Evolutionary conservation across 805 yeast genomes (phyloP).

Genomic region (Lipomyces spencermartinsiae): DNA sequence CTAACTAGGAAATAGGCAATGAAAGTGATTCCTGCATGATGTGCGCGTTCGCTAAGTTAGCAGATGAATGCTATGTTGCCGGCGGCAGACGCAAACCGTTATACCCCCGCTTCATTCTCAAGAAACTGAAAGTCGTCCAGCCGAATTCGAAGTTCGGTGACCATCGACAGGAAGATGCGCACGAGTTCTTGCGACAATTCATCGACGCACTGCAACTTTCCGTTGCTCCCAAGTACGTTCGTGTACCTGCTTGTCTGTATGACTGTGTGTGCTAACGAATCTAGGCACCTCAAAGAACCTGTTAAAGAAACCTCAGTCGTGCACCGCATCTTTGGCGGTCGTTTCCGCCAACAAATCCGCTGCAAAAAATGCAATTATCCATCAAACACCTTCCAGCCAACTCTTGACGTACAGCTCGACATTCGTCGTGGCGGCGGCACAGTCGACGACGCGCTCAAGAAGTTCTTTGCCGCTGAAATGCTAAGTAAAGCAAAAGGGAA

Average conservation of each 20-base stretch:
- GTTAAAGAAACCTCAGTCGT: conserved; percentile 63
- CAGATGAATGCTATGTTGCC: conserved; percentile 32
- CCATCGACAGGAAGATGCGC: conserved; percentile 84
- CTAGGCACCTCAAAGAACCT: conserved; percentile 27
- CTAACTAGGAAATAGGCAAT: conserved; percentile 12
- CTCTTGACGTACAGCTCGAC: conserved; percentile 88
- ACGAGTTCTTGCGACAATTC: conserved; percentile 71
- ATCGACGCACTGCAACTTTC: conserved; percentile 40
- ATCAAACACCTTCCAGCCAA: conserved; percentile 88
- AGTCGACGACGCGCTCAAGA: conserved; percentile 74
- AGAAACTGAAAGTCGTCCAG: conserved; percentile 64
- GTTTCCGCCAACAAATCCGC: conserved; percentile 80
- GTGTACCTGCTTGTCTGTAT: conserved; percentile 1
- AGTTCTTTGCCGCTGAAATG: conserved; percentile 82
- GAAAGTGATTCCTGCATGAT: conserved; percentile 32
- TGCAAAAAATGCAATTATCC: conserved; percentile 84
- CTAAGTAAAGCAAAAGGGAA: conserved; percentile 66
- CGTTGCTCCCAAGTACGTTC: conserved; percentile 31
- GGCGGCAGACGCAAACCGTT: conserved; percentile 30
- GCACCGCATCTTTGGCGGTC: conserved; percentile 94
- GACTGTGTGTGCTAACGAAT: conserved; percentile 3
- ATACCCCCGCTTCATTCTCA: conserved; percentile 75
- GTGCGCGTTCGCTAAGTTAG: conserved; percentile 35
- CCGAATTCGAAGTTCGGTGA: conserved; percentile 31
- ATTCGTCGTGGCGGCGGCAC: conserved; percentile 57